These are phyloP conservation scores for Martiniozyma abietophila DNA, from an alignment of 805 yeast species.

Conservation along the genomic window DNA sequence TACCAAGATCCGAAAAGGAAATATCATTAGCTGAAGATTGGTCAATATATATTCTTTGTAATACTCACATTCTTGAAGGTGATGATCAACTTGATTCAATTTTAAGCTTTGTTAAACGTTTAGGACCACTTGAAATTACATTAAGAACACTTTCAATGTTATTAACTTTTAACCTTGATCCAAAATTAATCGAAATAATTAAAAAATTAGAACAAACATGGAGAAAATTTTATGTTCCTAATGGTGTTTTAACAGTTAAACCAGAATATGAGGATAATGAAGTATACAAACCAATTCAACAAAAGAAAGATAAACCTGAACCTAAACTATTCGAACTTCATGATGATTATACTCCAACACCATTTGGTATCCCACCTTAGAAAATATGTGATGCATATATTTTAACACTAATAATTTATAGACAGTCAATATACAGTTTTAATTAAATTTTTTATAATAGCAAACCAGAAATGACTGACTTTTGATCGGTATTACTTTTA, in stretches of 20 bases:
- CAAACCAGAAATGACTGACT: too few relatives aligned
- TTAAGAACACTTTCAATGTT: too few relatives aligned
- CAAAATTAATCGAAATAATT: constrained; percentile 10
- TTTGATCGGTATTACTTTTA: too few relatives aligned
- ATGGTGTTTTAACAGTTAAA: constrained; percentile 1
- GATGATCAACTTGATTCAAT: constrained; percentile 2
- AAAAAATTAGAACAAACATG: constrained; percentile 14
- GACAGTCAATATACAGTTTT: too few relatives aligned
- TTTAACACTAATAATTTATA: too few relatives aligned
- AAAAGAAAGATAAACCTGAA: constrained; percentile 3
- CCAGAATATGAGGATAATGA: constrained; percentile 6
- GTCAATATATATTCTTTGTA: constrained; percentile 9
- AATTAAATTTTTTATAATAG: too few relatives aligned
- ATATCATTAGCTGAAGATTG: constrained; percentile 7
- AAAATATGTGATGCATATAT: too few relatives aligned
- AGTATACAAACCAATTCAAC: not conserved
- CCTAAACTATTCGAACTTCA: constrained; percentile 16
- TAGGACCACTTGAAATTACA: constrained; percentile 3
- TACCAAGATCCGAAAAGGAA: constrained; percentile 6
- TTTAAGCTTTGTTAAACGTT: not conserved
- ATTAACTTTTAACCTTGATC: constrained; percentile 2
- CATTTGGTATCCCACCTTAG: constrained; percentile 36
- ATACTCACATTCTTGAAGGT: constrained; percentile 14
- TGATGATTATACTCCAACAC: constrained; percentile 41
- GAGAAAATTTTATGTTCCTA: constrained; percentile 18